Evolutionary conservation across 1,284 basidiomycete species (phyloP), one percentile per base, ranked within the genome.

Genomic region (Somion occarium): DNA sequence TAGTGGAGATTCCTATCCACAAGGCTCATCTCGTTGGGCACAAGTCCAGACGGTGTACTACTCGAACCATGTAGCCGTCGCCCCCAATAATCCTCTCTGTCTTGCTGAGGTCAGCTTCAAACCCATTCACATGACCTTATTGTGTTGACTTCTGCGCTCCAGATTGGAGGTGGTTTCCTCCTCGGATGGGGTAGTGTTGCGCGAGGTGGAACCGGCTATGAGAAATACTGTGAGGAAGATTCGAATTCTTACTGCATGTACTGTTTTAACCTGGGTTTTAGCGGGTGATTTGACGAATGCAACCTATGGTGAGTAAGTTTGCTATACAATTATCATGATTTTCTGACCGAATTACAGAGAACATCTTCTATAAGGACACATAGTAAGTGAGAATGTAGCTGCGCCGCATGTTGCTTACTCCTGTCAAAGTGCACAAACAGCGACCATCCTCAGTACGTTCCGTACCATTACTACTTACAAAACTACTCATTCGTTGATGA

Each of bases 1-100:
- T 46, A 76, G 75, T 56, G 75, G 73, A 3, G 75, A 77, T 55
- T 75, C 75, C 1, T 77, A 78, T 56, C 75, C 76, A 9, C 74
- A 76, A 60, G 74, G 74, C 22, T 49, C 64, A 22, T 71, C 67
- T 42, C 65, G 65, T 37, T 77, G 74, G 74, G 66, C 69, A 4
- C 73, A 76, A 61, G 74, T 75, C 1, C 75, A 76, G 52, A 57
- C 73, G 5, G 68, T 76, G 5, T 78, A 78, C 53, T 72, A 71
- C 55, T 72, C 73, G 7, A 64, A 64, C 22, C 74, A 77, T 52
- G 55, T 69, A 49, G 67, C 68, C 1, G 69, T 68, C 5, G 75
- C 75, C 5, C 73, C 69, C 1, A 75, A 63, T 47, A 73, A 74
- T 53, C 76, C 75, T 15, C 68, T 76, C 13, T 77, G 76, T 58